Evolutionary conservation across 2,329 filamentous ascomycete genomes (phyloP).

Genomic region (Fonsecaea monophora): DNA sequence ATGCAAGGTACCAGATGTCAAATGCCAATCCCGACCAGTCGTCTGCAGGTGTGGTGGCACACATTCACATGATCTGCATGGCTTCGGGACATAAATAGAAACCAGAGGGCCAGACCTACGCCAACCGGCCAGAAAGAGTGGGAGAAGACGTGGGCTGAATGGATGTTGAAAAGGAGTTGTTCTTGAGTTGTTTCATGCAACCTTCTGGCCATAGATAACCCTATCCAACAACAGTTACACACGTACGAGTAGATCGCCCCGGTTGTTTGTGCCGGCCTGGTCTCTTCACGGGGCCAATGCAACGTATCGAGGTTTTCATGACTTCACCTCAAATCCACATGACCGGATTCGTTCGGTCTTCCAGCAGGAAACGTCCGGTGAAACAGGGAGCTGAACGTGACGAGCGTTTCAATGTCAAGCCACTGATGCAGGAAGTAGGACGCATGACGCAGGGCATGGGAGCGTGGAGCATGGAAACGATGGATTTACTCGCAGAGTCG

Average conservation of each 20-base stretch:
- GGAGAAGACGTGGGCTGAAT: not conserved
- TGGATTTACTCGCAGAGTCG: not conserved
- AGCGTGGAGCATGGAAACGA: not conserved
- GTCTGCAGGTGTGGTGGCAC: constrained; percentile 12
- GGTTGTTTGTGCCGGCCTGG: not conserved
- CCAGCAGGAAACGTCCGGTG: not conserved
- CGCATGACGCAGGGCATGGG: constrained; percentile 20
- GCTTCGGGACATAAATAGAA: constrained; percentile 19
- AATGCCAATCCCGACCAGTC: constrained; percentile 15
- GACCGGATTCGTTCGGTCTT: not conserved
- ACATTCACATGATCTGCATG: constrained; percentile 16
- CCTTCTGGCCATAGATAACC: not conserved
- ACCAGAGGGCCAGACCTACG: constrained; percentile 3
- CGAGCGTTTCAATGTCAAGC: constrained; percentile 23
- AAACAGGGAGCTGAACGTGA: constrained; percentile 13
- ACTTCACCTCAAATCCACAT: not conserved
- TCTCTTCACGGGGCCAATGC: not conserved
- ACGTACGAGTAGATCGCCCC: not conserved
- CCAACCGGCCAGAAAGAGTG: not conserved
- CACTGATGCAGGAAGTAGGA: constrained; percentile 19
- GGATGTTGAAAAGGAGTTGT: not conserved
- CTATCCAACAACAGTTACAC: not conserved
- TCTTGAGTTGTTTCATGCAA: not conserved
- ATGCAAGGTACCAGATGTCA: constrained; percentile 23
- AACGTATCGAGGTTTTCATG: not conserved